Conservation (phyloP, 371 early-diverging fungal species). For the Sporodiniella umbellata region DNA sequence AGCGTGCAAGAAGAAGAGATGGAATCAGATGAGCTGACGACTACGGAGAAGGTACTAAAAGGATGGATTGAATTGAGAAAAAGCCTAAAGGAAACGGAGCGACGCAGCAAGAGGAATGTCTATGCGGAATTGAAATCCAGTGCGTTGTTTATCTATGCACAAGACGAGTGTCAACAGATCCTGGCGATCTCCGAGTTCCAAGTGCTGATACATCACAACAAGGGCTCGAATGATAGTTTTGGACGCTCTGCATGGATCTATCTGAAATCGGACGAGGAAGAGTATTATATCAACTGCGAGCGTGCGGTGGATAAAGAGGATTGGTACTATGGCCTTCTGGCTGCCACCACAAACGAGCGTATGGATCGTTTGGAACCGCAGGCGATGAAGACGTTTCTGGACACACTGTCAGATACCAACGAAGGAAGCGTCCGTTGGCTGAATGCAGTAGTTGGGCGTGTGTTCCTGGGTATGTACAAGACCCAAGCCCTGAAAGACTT, state of each 20-base stretch:
- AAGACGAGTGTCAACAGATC: constrained; percentile 70
- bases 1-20: no score
- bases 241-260: constrained; percentile 50
- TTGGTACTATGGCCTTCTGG: constrained; percentile 72
- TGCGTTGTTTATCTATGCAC: constrained; percentile 75
- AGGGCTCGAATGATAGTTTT: constrained; percentile 57
- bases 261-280: constrained; percentile 23
- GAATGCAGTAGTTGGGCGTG: constrained; percentile 84
- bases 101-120: constrained; percentile 32
- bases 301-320: constrained; percentile 81
- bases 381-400: constrained; percentile 48
- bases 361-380: constrained; percentile 36
- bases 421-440: constrained; percentile 74
- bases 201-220: constrained; percentile 60
- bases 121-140: constrained; percentile 79
- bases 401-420: constrained; percentile 49
- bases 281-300: constrained; percentile 50
- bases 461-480: constrained; percentile 69
- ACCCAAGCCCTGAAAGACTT: constrained; percentile 55
- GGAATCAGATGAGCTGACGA: no score
- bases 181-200: constrained; percentile 66
- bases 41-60: no score
- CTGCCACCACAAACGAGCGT: constrained; percentile 24
- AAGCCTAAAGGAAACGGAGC: constrained; percentile 3
- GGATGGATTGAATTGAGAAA: constrained; percentile 39